Evolutionary conservation across 2,329 filamentous ascomycete species (phyloP).

Genomic region (Aspergillus ustus): DNA sequence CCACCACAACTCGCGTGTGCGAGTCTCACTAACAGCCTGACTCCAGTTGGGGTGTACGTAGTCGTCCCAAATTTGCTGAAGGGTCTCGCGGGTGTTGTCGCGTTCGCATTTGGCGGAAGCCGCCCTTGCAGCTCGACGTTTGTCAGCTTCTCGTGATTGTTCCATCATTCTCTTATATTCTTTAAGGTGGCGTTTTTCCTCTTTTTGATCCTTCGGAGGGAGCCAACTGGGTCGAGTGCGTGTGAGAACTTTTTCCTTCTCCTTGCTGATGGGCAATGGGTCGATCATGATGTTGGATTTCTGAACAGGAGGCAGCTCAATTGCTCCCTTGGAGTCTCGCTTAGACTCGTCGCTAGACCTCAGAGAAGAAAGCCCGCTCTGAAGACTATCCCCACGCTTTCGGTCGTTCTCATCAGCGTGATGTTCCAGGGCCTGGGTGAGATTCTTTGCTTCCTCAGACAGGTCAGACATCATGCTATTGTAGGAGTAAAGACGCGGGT

Average conservation of each 20-base stretch:
- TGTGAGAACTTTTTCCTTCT: conserved; percentile 68
- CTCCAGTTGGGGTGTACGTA: conserved; percentile 66
- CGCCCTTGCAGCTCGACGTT: conserved; percentile 53
- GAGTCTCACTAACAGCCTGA: conserved; percentile 56
- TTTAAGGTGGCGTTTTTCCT: conserved; percentile 86
- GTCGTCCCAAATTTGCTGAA: conserved; percentile 65
- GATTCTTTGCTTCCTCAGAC: conserved; percentile 62
- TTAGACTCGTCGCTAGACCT: conserved; percentile 45
- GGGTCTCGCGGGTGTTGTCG: conserved; percentile 56
- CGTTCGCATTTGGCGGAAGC: conserved; percentile 55
- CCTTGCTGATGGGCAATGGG: conserved; percentile 68
- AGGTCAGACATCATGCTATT: conserved; percentile 61
- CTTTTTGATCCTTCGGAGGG: conserved; percentile 75
- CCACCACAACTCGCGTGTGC: conserved; percentile 68
- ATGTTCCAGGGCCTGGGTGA: conserved; percentile 64
- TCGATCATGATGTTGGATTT: conserved; percentile 69
- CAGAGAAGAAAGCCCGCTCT: conserved; percentile 47
- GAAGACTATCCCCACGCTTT: conserved; percentile 51
- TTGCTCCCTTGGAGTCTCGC: conserved; percentile 39
- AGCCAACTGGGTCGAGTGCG: conserved; percentile 71
- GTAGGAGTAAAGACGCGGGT: conserved; percentile 62
- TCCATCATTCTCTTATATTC: conserved; percentile 70
- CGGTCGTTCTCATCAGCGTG: conserved; percentile 57
- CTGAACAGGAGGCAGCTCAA: conserved; percentile 63
- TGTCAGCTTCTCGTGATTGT: conserved; percentile 62